Percentiles rank a stretch among this genome's conserved stretches.
Conservation (phyloP, 306 rosid genomes). For the Vigna reflexopilosa region DNA sequence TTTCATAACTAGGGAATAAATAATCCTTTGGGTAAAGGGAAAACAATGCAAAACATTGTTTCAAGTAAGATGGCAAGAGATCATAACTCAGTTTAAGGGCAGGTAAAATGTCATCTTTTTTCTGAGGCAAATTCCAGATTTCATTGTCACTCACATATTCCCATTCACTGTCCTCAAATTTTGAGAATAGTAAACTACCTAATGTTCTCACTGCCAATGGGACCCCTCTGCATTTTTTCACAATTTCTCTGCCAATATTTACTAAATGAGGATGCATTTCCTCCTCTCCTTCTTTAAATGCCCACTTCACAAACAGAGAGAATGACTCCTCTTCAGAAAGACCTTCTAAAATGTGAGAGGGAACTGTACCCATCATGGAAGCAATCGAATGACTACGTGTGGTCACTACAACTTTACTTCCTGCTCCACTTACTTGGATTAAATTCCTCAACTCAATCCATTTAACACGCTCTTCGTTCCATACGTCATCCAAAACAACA, state of each 20-base stretch:
- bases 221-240: constrained; percentile 48
- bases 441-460: constrained; percentile 16
- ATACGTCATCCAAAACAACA: constrained; percentile 35
- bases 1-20: accelerated
- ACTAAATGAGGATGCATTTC: neutral
- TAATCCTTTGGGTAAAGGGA: constrained; percentile 31
- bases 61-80: constrained; percentile 46
- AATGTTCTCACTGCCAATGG: constrained; percentile 49
- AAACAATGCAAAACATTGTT: constrained; percentile 45
- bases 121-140: constrained; percentile 46
- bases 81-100: constrained; percentile 49
- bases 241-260: constrained; percentile 39
- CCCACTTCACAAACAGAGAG: constrained; percentile 42
- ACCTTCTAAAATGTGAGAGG: neutral
- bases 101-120: constrained; percentile 30
- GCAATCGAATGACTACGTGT: constrained; percentile 1
- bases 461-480: constrained; percentile 23
- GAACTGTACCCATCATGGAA: constrained; percentile 25
- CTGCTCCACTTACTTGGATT: neutral
- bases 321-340: neutral
- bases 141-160: constrained; percentile 32
- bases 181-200: constrained; percentile 14
- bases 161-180: constrained; percentile 5
- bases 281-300: constrained; percentile 46
- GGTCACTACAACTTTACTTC: constrained; percentile 40